Evolutionary conservation across 768 basidiomycete species (phyloP).

Genomic region (Tephrocybe sp.): DNA sequence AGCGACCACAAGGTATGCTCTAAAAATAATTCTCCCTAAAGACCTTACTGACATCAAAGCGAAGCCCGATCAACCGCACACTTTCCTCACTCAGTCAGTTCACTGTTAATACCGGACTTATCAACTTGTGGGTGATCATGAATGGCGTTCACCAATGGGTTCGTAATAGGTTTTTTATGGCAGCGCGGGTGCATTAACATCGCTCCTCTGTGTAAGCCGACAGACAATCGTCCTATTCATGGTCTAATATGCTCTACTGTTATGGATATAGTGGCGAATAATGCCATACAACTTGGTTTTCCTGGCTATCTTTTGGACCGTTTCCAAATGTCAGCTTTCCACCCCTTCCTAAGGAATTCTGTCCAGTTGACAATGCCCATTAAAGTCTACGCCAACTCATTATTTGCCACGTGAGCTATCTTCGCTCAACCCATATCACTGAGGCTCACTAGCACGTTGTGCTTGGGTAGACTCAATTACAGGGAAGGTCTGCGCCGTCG

Average conservation of each 20-base stretch:
- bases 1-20: neutral
- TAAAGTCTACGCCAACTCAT: constrained; percentile 12
- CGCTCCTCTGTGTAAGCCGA: constrained; percentile 9
- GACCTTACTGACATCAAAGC: neutral
- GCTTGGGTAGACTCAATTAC: constrained; percentile 1
- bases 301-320: constrained; percentile 9
- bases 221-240: neutral
- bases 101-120: constrained; percentile 8
- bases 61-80: constrained; percentile 7
- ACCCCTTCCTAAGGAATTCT: neutral
- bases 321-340: neutral
- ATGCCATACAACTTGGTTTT: constrained; percentile 13
- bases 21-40: too few species aligned
- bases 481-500: constrained; percentile 10
- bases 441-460: neutral
- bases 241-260: neutral
- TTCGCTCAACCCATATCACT: too few species aligned
- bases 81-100: constrained; percentile 2
- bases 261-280: neutral
- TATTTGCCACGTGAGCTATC: constrained; percentile 8
- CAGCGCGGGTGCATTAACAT: constrained; percentile 10
- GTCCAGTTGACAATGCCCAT: neutral
- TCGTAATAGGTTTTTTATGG: neutral
- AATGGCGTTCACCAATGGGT: neutral
- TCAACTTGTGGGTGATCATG: constrained; percentile 5